phyloP scores from a whole-genome alignment of 2,329 filamentous ascomycete species.

The Thelonectria blattea region DNA sequence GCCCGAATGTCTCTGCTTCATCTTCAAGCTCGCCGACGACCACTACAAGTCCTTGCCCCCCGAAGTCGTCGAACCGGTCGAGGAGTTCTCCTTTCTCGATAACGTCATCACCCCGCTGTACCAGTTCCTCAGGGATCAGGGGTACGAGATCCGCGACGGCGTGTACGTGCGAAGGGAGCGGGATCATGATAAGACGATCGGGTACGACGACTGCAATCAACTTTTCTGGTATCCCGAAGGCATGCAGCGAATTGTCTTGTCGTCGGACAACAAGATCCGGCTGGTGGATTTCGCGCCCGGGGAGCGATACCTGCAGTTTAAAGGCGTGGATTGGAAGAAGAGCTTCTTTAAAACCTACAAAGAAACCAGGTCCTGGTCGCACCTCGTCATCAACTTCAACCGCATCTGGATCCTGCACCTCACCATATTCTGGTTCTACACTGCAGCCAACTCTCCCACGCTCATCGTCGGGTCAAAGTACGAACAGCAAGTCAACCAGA shows the following conservation, averaged over 20 bases:
- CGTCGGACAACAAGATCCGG: constrained; percentile 83
- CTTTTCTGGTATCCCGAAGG: constrained; percentile 99
- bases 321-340: constrained; percentile 97
- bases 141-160: constrained; percentile 93
- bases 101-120: constrained; percentile 94
- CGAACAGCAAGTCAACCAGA: constrained; percentile 82
- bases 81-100: constrained; percentile 95
- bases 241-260: constrained; percentile 87
- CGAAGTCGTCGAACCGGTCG: constrained; percentile 80
- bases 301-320: constrained; percentile 88
- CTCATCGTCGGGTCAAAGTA: constrained; percentile 79
- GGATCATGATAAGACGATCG: constrained; percentile 91
- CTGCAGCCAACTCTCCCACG: constrained; percentile 85
- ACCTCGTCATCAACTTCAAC: constrained; percentile 97
- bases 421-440: constrained; percentile 97
- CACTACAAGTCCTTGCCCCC: constrained; percentile 93
- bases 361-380: constrained; percentile 97
- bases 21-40: constrained; percentile 99
- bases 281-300: constrained; percentile 88
- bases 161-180: constrained; percentile 95
- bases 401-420: constrained; percentile 99
- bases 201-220: constrained; percentile 99
- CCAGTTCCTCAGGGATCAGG: constrained; percentile 92
- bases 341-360: constrained; percentile 99
- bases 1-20: constrained; percentile 95